These are phyloP conservation scores for Fusarium sp. DNA, from an alignment of 2,329 filamentous ascomycete genomes.

Conservation along the genomic window DNA sequence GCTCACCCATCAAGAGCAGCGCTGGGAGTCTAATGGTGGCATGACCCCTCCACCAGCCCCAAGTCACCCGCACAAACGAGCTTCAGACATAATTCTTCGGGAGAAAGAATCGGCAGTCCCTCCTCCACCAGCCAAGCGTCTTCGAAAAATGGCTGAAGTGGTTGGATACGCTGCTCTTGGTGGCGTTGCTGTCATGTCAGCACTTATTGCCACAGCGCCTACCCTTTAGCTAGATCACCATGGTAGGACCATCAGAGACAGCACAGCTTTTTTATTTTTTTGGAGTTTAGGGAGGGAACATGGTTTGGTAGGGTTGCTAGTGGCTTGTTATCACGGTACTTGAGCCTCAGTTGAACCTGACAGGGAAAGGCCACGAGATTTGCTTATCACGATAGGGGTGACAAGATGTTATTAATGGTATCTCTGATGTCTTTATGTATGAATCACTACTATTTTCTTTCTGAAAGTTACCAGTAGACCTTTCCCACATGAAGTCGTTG, in stretches of 20 bases:
- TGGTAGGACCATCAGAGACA: background rate
- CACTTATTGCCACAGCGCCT: slow-evolving; percentile 54
- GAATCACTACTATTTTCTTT: slow-evolving; percentile 6
- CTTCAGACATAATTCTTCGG: background rate
- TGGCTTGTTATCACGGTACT: background rate
- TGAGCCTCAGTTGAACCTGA: background rate
- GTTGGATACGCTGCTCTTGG: slow-evolving; percentile 53
- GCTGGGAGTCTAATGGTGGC: background rate
- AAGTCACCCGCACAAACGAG: background rate
- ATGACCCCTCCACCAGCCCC: background rate
- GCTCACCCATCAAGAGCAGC: slow-evolving; percentile 26
- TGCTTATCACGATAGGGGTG: background rate
- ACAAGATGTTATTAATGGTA: background rate
- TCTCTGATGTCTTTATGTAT: slow-evolving; percentile 1
- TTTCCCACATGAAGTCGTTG: background rate
- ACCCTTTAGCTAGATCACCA: slow-evolving; percentile 27
- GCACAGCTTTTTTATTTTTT: slow-evolving; percentile 6
- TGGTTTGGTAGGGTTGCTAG: background rate
- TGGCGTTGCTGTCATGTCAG: slow-evolving; percentile 54
- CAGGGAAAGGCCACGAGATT: background rate
- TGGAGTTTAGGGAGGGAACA: slow-evolving; percentile 32
- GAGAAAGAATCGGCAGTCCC: background rate
- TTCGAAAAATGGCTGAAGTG: slow-evolving; percentile 51
- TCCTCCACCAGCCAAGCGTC: slow-evolving; percentile 45
- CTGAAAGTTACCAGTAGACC: background rate